Conservation (phyloP, 495 filamentous ascomycete genomes). For the Margaritispora aquatica region DNA sequence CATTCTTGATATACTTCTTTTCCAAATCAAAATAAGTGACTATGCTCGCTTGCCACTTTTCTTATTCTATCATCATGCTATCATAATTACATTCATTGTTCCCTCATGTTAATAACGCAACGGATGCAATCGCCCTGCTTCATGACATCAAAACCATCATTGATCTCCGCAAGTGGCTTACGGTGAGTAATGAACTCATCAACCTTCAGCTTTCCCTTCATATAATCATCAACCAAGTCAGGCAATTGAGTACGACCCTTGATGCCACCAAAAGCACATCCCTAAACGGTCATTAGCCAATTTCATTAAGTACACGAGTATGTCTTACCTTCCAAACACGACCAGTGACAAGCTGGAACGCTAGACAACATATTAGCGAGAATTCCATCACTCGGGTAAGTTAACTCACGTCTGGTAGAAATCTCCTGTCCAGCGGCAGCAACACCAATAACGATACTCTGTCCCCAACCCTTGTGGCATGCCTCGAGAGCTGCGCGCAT, state of each 20-base stretch:
- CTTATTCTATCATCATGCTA: background rate
- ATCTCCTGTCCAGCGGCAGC: conserved; percentile 98
- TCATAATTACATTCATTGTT: background rate
- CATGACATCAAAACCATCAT: conserved; percentile 88
- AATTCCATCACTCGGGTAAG: background rate
- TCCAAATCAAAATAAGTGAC: background rate
- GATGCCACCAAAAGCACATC: conserved; percentile 95
- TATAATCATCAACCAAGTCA: conserved; percentile 83
- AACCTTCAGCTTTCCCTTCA: conserved; percentile 86
- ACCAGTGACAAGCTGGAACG: conserved; percentile 97
- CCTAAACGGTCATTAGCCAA: conserved; percentile 27
- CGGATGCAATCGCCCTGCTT: conserved; percentile 94
- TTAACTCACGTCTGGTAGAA: conserved; percentile 77
- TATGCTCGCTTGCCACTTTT: background rate
- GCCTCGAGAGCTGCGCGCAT: conserved; percentile 96
- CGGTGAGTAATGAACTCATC: conserved; percentile 99
- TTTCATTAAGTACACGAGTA: background rate
- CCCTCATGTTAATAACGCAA: conserved; percentile 61
- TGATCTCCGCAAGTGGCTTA: conserved; percentile 72
- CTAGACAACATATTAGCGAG: conserved; percentile 37
- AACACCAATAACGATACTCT: conserved; percentile 97
- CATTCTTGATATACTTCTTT: background rate
- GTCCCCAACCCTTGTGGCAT: conserved; percentile 98
- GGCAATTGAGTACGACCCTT: conserved; percentile 93
- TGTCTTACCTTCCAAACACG: conserved; percentile 71